Evolutionary conservation across 2,329 filamentous ascomycete species (phyloP).

Genomic region (Juglanconis oblonga): DNA sequence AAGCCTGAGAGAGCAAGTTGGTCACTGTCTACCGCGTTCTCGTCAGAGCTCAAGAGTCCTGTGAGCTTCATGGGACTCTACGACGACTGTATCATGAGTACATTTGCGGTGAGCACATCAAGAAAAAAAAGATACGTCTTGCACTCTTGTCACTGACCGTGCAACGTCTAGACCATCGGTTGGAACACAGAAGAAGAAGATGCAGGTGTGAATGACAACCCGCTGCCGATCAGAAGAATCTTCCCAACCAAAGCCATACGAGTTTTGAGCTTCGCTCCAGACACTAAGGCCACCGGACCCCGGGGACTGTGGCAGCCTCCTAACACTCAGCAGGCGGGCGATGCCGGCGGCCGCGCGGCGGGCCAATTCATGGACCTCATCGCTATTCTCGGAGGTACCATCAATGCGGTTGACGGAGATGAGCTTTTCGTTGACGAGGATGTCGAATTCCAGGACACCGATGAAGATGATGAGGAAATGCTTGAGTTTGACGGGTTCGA

Average conservation of each 20-base stretch:
- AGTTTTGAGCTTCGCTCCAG: slow-evolving; percentile 4
- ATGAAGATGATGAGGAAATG: neutral
- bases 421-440: neutral
- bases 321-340: neutral
- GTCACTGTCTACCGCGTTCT: slow-evolving; percentile 20
- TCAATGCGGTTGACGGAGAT: neutral
- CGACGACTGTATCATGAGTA: slow-evolving; percentile 45
- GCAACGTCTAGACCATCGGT: neutral
- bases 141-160: neutral
- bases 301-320: neutral
- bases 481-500: neutral
- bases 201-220: neutral
- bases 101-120: slow-evolving; percentile 29
- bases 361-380: neutral
- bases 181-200: slow-evolving; percentile 2
- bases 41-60: slow-evolving; percentile 36
- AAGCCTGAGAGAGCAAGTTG: slow-evolving; percentile 5
- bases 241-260: slow-evolving; percentile 9
- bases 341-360: neutral
- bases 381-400: neutral
- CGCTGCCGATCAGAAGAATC: slow-evolving; percentile 3
- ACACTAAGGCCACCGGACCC: neutral
- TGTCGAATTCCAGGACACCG: neutral
- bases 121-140: neutral
- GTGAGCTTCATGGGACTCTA: slow-evolving; percentile 45